These are phyloP conservation scores for Tritrichomonas foetus DNA, from an alignment of 208 protist genomes.

Conservation along the genomic window DNA sequence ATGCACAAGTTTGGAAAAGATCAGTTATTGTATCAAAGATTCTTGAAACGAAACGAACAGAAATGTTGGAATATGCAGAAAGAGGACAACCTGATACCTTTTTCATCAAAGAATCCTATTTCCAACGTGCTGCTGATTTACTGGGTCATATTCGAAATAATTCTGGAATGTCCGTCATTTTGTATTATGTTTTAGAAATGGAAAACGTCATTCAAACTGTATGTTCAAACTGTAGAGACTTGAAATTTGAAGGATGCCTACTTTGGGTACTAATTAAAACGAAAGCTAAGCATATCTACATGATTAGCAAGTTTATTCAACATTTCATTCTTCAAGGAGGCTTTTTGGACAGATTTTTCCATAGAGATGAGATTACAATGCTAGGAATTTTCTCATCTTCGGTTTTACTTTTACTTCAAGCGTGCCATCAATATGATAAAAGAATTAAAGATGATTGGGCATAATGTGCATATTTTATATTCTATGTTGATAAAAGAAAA, in stretches of 20 bases:
- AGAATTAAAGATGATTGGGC: not conserved
- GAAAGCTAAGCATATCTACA: constrained; percentile 7
- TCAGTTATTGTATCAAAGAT: not conserved
- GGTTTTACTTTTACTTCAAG: not conserved
- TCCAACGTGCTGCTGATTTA: not conserved
- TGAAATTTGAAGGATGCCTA: not conserved
- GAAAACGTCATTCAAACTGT: not conserved
- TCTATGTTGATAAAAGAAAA: too few relatives aligned
- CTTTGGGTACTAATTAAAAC: not conserved
- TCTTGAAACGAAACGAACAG: not conserved
- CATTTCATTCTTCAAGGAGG: not conserved
- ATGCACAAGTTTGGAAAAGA: not conserved
- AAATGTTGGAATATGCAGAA: not conserved
- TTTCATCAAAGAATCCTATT: not conserved
- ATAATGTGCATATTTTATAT: too few relatives aligned
- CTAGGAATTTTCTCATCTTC: not conserved
- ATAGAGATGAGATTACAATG: not conserved
- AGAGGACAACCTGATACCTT: not conserved
- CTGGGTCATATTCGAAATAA: constrained; percentile 6
- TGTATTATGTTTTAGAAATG: not conserved
- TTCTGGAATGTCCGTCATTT: constrained; percentile 1
- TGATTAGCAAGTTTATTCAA: constrained; percentile 36
- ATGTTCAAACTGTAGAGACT: not conserved
- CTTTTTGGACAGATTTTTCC: not conserved
- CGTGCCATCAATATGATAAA: not conserved